Evolutionary conservation across 441 rosid genomes (phyloP).

Genomic region (Adansonia madagascariensis): DNA sequence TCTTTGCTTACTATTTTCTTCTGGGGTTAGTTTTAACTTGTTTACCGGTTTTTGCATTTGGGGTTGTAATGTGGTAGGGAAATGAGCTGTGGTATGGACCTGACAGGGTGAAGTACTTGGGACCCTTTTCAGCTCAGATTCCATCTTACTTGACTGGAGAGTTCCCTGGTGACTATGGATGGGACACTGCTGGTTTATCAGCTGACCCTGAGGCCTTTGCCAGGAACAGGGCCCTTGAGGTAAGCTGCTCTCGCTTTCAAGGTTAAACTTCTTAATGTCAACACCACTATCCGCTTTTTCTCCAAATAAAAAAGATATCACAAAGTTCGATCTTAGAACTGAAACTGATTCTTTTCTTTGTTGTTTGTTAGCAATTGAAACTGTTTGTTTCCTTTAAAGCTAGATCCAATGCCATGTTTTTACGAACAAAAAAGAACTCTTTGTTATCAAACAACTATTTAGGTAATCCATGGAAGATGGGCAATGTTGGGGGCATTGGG

Average conservation of each 20-base stretch:
- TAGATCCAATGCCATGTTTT: background rate
- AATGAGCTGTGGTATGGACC: conserved; percentile 93
- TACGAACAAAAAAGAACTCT: background rate
- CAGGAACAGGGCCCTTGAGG: conserved; percentile 96
- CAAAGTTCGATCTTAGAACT: too few relatives aligned
- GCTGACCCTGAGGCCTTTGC: conserved; percentile 98
- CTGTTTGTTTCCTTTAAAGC: background rate
- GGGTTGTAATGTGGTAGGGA: conserved; percentile 42
- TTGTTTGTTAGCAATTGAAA: background rate
- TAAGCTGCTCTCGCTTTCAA: conserved; percentile 23
- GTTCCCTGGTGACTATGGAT: conserved; percentile 96
- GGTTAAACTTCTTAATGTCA: background rate
- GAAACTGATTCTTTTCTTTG: too few relatives aligned
- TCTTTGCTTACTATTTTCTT: too few relatives aligned
- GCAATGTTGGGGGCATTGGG: conserved; percentile 95
- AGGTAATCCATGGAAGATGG: conserved; percentile 95
- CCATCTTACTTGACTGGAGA: conserved; percentile 66
- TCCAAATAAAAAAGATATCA: too few relatives aligned
- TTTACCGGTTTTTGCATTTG: background rate
- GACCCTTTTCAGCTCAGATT: conserved; percentile 94
- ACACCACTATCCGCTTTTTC: background rate
- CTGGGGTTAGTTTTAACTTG: background rate
- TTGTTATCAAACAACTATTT: background rate
- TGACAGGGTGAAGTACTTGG: conserved; percentile 89
- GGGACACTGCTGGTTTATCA: conserved; percentile 95